These are phyloP conservation scores for Taphrina sp. DNA, from an alignment of 1,139 yeast species.

Conservation along the genomic window DNA sequence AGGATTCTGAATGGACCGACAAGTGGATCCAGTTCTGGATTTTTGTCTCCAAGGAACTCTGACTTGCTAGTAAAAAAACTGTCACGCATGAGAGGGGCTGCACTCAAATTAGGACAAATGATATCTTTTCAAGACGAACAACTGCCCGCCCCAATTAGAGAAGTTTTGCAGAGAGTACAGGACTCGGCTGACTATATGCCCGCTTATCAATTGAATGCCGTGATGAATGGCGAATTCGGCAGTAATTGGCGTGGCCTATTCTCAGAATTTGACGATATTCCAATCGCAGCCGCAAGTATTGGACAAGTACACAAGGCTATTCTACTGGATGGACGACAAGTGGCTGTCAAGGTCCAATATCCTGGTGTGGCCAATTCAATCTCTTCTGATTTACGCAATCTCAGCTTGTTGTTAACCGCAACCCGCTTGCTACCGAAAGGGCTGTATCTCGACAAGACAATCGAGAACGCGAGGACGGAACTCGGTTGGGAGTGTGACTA, in stretches of 20 bases:
- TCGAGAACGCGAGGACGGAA: slow-evolving; percentile 89
- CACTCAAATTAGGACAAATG: slow-evolving; percentile 92
- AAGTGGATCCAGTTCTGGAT: slow-evolving; percentile 51
- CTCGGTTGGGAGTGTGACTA: slow-evolving; percentile 98
- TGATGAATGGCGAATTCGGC: slow-evolving; percentile 73
- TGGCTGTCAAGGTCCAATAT: slow-evolving; percentile 95
- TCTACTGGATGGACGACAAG: slow-evolving; percentile 55
- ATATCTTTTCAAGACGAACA: slow-evolving; percentile 79
- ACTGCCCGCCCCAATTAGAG: slow-evolving; percentile 79
- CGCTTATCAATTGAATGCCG: slow-evolving; percentile 76
- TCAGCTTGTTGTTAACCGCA: slow-evolving; percentile 77
- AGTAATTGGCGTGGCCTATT: slow-evolving; percentile 71
- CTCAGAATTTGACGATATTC: slow-evolving; percentile 75
- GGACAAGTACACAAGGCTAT: slow-evolving; percentile 94
- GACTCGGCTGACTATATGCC: slow-evolving; percentile 98
- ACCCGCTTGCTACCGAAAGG: slow-evolving; percentile 88
- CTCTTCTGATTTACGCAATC: slow-evolving; percentile 86
- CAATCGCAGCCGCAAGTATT: slow-evolving; percentile 96
- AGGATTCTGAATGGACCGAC: slow-evolving; percentile 55
- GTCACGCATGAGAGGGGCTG: slow-evolving; percentile 97
- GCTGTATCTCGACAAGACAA: slow-evolving; percentile 82
- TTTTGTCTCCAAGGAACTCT: slow-evolving; percentile 77
- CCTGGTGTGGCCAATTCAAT: slow-evolving; percentile 97
- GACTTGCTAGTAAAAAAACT: slow-evolving; percentile 84
- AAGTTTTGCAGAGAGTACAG: slow-evolving; percentile 78